Conservation (phyloP, 768 basidiomycete species). For the Suillus luteus region DNA sequence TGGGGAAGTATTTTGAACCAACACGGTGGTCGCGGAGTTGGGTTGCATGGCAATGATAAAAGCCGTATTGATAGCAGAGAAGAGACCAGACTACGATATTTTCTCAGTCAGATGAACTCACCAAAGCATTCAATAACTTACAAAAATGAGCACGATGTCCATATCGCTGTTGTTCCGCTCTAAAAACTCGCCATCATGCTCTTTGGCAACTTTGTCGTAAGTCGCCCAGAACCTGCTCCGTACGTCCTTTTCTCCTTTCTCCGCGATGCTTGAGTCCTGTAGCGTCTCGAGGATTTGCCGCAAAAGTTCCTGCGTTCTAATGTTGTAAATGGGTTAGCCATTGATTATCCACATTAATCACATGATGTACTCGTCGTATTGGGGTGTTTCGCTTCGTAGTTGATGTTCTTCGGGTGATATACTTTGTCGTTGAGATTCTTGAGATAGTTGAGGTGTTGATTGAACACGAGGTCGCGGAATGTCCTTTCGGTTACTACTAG, state of each 20-base stretch:
- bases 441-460: background rate
- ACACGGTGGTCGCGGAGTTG: constrained; percentile 5
- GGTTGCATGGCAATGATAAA: constrained; percentile 11
- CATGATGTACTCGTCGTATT: background rate
- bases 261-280: background rate
- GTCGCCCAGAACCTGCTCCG: constrained; percentile 18
- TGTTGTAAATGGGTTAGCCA: background rate
- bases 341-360: background rate
- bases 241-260: constrained; percentile 8
- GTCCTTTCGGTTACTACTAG: background rate
- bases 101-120: background rate
- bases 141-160: constrained; percentile 27
- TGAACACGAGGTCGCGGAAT: background rate
- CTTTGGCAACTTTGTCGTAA: constrained; percentile 18
- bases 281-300: constrained; percentile 4
- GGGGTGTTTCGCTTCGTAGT: background rate
- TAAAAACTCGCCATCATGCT: constrained; percentile 22
- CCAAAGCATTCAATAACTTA: constrained; percentile 9
- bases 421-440: background rate
- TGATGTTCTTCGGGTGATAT: background rate
- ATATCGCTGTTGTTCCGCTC: constrained; percentile 22
- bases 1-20: constrained; percentile 13
- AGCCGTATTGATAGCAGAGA: constrained; percentile 9
- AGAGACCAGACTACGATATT: constrained; percentile 10
- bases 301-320: background rate